Conservation (phyloP, 2,329 filamentous ascomycete genomes). For the Elsinoe fawcettii region DNA sequence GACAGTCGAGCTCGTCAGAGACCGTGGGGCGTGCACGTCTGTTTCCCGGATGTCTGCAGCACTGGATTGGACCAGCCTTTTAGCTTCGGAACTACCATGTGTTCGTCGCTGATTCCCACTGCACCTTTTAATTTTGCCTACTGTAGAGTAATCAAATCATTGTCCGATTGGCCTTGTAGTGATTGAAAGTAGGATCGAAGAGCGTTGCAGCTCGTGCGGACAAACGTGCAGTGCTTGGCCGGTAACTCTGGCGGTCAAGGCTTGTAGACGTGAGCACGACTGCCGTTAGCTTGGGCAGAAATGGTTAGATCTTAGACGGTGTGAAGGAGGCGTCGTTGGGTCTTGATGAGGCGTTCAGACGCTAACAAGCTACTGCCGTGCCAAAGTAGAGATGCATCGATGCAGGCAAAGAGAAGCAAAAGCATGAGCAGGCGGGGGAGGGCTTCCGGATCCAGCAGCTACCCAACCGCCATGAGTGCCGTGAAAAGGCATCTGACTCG, state of each 20-base stretch:
- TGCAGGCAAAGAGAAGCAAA: not conserved
- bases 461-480: not conserved
- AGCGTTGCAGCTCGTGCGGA: not conserved
- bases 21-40: constrained; percentile 2
- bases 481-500: constrained; percentile 4
- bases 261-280: not conserved
- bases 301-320: not conserved
- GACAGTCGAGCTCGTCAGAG: constrained; percentile 10
- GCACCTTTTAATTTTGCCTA: not conserved
- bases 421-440: not conserved
- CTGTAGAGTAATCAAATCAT: not conserved
- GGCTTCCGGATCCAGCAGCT: not conserved
- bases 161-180: not conserved
- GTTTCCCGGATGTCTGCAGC: not conserved
- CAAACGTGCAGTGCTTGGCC: not conserved
- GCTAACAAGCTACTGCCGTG: not conserved
- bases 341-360: not conserved
- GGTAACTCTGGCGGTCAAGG: not conserved
- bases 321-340: not conserved
- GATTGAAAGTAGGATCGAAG: not conserved
- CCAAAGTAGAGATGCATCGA: not conserved
- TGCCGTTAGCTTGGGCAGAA: not conserved
- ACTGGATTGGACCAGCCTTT: not conserved
- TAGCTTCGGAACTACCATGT: constrained; percentile 1
- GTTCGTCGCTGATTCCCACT: not conserved